Base-by-base conservation (phyloP, 805 yeast species). In the Debaryomyces tyrocola region DNA sequence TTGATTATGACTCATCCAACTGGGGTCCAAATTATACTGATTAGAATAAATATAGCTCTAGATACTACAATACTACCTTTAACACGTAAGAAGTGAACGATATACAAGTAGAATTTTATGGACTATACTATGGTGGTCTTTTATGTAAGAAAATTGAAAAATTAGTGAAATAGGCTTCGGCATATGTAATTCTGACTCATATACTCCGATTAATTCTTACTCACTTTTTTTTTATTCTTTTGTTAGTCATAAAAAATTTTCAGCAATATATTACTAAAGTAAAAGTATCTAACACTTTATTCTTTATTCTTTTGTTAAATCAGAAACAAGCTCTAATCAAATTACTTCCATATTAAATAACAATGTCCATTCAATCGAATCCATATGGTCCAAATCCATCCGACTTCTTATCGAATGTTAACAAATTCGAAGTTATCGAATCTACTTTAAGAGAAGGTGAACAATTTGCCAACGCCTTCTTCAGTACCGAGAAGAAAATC, bases 371-470 rank as follows among this genome's bases (percentile, higher is more conserved):
- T 12, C 48, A 41, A 37, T 42, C 59, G 33, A 79, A 79, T 59
- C 84, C 84, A 39, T 79, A 79, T 55, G 83, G 83, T 28, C 83
- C 83, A 37, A 75, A 79, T 53, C 84, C 84, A 18, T 68, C 79
- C 49, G 84, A 79, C 64, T 78, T 65, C 52, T 66, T 79, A 51
- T 79, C 84, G 31, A 79, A 79, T 54, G 84, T 79, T 21, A 65
- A 69, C 50, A 71, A 70, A 56, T 79, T 79, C 59, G 74, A 79
- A 63, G 62, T 79, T 34, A 79, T 79, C 48, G 84, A 79, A 57
- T 75, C 82, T 24, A 79, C 84, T 18, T 68, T 79, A 46, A 77
- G 84, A 75, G 84, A 79, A 61, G 84, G 84, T 58, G 84, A 79
- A 62, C 84, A 79, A 60, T 79, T 79, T 54, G 84, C 84, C 56